Base-by-base conservation (phyloP, 2,329 filamentous ascomycete genomes). In the Ophiostoma himal-ulmi region DNA sequence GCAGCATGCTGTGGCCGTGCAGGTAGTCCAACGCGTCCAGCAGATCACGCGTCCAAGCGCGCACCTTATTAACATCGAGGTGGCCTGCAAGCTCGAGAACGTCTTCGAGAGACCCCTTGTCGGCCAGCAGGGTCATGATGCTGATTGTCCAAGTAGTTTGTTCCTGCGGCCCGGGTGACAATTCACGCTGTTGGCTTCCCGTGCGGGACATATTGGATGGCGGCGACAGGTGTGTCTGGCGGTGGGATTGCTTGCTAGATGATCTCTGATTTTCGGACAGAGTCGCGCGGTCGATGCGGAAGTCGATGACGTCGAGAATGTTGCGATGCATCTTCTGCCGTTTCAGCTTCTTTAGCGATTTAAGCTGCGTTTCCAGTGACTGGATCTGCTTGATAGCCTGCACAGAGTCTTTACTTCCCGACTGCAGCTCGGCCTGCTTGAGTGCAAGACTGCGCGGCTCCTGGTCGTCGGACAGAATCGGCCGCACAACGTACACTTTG, bases 11-110 rank as follows among this genome's bases (percentile, higher is more conserved):
- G 77, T 91, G 89, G 74, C 90, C 90, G 79, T 98, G 94, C 69
- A 96, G 87, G 77, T 91, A 96, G 71, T 93, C 91, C 37, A 99
- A 82, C 0, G 90, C 95, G 80, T 97, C 93, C 36, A 99, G 85
- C 22, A 99, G 83, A 76, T 97, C 93, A 71, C 94, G 88, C n/a
- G 93, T 95, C 90, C 93, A 98, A 34, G 92, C 89, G 69, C 93
- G 90, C 64, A 94, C 89, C 77, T 90, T 94, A 73, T 87, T 86
- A 68, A 91, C 86, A 60, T 90, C 87, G 68, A 97, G 82, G 39
- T 86, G 86, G 5, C 91, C 92, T 60, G 93, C 88, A 72, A 94
- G 86, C 70, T 94, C 90, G 39, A 99, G 83, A 26, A 96, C 83
- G 75, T 97, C 93, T 37, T 90, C 87, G 17, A 99, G 81, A 0